These are phyloP conservation scores for Quillaja saponaria DNA, from an alignment of 306 rosid genomes.

Conservation along the genomic window DNA sequence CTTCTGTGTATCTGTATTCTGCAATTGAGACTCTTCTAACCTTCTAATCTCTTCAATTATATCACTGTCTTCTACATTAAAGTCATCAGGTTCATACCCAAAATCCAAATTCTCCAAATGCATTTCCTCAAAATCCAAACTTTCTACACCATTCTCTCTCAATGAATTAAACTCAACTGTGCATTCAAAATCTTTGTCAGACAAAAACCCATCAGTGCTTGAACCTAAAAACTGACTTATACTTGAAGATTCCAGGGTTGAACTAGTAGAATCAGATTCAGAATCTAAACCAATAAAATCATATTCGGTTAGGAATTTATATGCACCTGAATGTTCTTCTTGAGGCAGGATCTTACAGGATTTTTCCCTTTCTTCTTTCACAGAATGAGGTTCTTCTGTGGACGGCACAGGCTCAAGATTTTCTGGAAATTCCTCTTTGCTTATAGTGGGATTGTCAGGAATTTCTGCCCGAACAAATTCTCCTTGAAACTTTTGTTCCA, in stretches of 20 bases:
- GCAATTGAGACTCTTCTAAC: conserved; percentile 36
- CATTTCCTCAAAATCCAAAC: conserved; percentile 27
- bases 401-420: conserved; percentile 14
- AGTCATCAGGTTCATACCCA: conserved; percentile 62
- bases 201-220: conserved; percentile 43
- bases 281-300: conserved; percentile 44
- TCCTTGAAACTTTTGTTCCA: conserved; percentile 20
- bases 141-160: conserved; percentile 22
- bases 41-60: conserved; percentile 43
- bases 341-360: too few relatives aligned
- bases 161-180: conserved; percentile 22
- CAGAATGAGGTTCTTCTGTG: conserved; percentile 17
- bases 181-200: conserved; percentile 50
- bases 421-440: conserved; percentile 27
- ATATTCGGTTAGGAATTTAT: conserved; percentile 39
- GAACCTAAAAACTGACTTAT: conserved; percentile 23
- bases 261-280: conserved; percentile 42
- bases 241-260: conserved; percentile 33
- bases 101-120: conserved; percentile 28
- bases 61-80: conserved; percentile 54
- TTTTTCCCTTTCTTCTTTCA: conserved; percentile 26
- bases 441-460: conserved; percentile 9
- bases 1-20: background rate
- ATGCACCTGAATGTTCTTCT: conserved; percentile 12
- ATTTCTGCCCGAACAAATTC: conserved; percentile 28